A percentile compares a stretch with the other conserved stretches of the same genome.
These are phyloP conservation scores for Coemansia sp. DNA, from an alignment of 192 early-diverging fungal genomes.

Conservation along the genomic window DNA sequence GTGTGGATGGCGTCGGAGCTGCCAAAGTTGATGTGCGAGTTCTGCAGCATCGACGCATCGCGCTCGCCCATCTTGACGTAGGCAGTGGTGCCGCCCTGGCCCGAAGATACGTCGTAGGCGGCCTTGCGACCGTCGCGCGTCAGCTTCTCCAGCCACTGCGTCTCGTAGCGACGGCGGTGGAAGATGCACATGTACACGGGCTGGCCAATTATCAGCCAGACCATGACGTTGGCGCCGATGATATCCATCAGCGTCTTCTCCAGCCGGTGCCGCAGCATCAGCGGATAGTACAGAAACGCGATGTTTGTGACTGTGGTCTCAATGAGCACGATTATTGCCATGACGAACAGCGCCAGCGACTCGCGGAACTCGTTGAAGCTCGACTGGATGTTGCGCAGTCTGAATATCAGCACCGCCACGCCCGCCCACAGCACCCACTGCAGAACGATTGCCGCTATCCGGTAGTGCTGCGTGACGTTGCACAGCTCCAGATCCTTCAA, in stretches of 20 bases:
- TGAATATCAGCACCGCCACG: slow-evolving; percentile 35
- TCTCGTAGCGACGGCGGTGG: slow-evolving; percentile 37
- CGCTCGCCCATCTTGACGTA: slow-evolving; percentile 46
- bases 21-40: slow-evolving; percentile 37
- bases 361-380: slow-evolving; percentile 55
- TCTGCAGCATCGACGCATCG: slow-evolving; percentile 31
- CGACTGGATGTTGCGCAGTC: slow-evolving; percentile 52
- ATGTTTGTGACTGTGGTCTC: slow-evolving; percentile 41
- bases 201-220: slow-evolving; percentile 40
- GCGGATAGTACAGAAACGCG: slow-evolving; percentile 26
- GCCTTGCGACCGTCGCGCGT: slow-evolving; percentile 43
- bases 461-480: slow-evolving; percentile 20
- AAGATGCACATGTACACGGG: slow-evolving; percentile 46
- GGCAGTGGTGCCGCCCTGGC: slow-evolving; percentile 34
- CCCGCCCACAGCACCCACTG: slow-evolving; percentile 46
- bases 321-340: slow-evolving; percentile 27
- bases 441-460: slow-evolving; percentile 21
- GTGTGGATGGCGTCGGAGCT: slow-evolving; percentile 20
- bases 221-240: slow-evolving; percentile 28
- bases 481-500: slow-evolving; percentile 18
- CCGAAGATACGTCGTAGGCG: slow-evolving; percentile 38
- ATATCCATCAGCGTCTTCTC: slow-evolving; percentile 42
- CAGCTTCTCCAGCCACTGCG: slow-evolving; percentile 45
- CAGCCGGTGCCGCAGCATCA: slow-evolving; percentile 29
- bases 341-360: slow-evolving; percentile 35